Conservation (phyloP, 257 asterid genomes). For the Ballota nigra region DNA sequence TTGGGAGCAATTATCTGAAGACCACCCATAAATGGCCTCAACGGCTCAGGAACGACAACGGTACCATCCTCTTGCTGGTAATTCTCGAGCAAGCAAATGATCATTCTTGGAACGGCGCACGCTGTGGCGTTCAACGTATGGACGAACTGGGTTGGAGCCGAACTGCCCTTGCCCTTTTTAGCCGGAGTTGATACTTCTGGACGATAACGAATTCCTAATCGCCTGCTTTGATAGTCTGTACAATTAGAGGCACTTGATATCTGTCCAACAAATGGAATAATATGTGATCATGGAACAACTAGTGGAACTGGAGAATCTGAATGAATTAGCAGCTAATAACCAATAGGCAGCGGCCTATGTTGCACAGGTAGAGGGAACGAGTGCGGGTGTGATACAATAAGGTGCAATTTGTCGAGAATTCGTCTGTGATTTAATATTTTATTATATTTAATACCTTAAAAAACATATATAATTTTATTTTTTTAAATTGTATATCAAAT, state of each 20-base stretch:
- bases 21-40: conserved; percentile 95
- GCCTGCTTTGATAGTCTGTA: conserved; percentile 92
- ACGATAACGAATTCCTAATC: conserved; percentile 84
- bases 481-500: too few species aligned
- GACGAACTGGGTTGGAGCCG: conserved; percentile 63
- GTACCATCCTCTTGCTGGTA: conserved; percentile 96
- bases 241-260: conserved; percentile 98
- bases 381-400: too few species aligned
- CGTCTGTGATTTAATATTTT: too few species aligned
- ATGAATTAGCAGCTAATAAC: neutral
- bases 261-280: conserved; percentile 36
- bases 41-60: conserved; percentile 65
- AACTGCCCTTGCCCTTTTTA: conserved; percentile 65
- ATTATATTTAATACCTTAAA: too few species aligned
- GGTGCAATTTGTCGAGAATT: too few species aligned
- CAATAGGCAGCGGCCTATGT: too few species aligned
- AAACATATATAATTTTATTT: too few species aligned
- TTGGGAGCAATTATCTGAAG: conserved; percentile 43
- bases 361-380: too few species aligned
- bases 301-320: neutral
- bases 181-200: conserved; percentile 54
- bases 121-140: conserved; percentile 97
- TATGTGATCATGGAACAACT: neutral
- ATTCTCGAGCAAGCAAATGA: conserved; percentile 91
- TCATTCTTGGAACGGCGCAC: conserved; percentile 96